These are phyloP conservation scores for Aspergillus asperescens DNA, from an alignment of 495 filamentous ascomycete species.

Conservation along the genomic window DNA sequence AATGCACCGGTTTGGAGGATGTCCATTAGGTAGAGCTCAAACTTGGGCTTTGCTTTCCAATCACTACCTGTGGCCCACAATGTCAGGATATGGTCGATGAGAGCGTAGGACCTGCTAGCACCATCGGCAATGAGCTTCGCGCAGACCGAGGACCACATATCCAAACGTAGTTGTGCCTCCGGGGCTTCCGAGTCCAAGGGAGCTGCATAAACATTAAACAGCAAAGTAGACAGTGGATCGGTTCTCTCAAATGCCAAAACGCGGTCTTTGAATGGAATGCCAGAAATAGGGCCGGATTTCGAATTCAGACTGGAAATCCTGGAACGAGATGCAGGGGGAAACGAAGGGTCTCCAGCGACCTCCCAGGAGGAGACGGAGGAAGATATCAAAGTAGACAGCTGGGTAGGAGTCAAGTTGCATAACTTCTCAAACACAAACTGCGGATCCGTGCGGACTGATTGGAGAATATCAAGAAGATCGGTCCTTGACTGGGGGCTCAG, in stretches of 20 bases:
- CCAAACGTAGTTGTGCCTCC: slow-evolving; percentile 72
- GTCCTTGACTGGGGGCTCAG: slow-evolving; percentile 70
- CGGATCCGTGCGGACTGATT: slow-evolving; percentile 74
- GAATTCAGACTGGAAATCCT: slow-evolving; percentile 44
- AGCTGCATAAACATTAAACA: slow-evolving; percentile 79
- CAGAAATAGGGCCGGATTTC: slow-evolving; percentile 58
- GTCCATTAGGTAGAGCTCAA: slow-evolving; percentile 92
- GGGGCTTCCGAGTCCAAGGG: slow-evolving; percentile 65
- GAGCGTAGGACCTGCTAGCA: slow-evolving; percentile 38
- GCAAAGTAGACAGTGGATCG: slow-evolving; percentile 77
- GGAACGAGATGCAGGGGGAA: slow-evolving; percentile 63
- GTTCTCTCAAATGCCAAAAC: slow-evolving; percentile 72
- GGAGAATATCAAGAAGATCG: slow-evolving; percentile 72
- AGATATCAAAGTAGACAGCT: slow-evolving; percentile 67
- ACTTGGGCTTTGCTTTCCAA: slow-evolving; percentile 81
- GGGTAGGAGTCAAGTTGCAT: slow-evolving; percentile 61
- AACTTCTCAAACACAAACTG: slow-evolving; percentile 82
- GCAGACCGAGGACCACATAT: slow-evolving; percentile 83
- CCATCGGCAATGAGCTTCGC: slow-evolving; percentile 58
- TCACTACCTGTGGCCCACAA: slow-evolving; percentile 79
- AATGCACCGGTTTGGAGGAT: slow-evolving; percentile 89
- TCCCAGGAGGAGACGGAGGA: slow-evolving; percentile 73
- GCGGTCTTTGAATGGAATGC: slow-evolving; percentile 38
- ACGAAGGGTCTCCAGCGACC: slow-evolving; percentile 73
- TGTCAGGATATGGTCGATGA: slow-evolving; percentile 55